A percentile compares a stretch with the other conserved stretches of the same genome.
These are phyloP conservation scores for Arthrobotrys sinensis DNA, from an alignment of 2,329 filamentous ascomycete genomes.

Conservation along the genomic window DNA sequence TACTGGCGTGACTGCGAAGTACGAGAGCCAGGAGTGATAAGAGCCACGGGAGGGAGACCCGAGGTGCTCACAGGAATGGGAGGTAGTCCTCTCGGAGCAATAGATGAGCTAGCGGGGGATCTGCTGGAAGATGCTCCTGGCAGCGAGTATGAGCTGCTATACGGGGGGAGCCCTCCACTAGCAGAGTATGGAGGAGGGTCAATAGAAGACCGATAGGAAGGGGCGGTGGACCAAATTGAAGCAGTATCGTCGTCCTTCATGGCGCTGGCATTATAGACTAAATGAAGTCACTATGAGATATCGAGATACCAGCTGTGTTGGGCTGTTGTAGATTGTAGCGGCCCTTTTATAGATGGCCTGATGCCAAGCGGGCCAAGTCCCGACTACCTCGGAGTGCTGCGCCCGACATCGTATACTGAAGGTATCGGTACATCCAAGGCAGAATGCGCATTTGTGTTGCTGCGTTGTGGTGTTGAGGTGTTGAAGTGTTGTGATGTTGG, in stretches of 20 bases:
- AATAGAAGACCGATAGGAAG: conserved; percentile 42
- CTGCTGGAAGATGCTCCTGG: conserved; percentile 2
- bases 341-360: not conserved
- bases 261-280: not conserved
- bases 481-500: conserved; percentile 31
- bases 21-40: conserved; percentile 40
- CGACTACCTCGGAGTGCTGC: conserved; percentile 18
- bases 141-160: conserved; percentile 25
- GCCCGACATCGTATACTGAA: not conserved
- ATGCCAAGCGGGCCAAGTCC: conserved; percentile 27
- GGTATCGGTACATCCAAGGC: not conserved
- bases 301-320: conserved; percentile 16
- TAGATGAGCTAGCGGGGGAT: conserved; percentile 4
- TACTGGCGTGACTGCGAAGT: conserved; percentile 52
- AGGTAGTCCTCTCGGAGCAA: not conserved
- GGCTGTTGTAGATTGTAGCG: conserved; percentile 28
- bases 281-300: not conserved
- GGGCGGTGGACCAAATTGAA: conserved; percentile 54
- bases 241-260: conserved; percentile 55
- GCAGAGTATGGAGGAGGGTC: conserved; percentile 56
- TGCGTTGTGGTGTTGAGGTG: conserved; percentile 13
- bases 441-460: conserved; percentile 28
- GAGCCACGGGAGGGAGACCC: conserved; percentile 35
- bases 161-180: conserved; percentile 39
- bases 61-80: conserved; percentile 15